Base-by-base conservation (phyloP, 2,329 filamentous ascomycete genomes). In the Xylariaceae sp. region DNA sequence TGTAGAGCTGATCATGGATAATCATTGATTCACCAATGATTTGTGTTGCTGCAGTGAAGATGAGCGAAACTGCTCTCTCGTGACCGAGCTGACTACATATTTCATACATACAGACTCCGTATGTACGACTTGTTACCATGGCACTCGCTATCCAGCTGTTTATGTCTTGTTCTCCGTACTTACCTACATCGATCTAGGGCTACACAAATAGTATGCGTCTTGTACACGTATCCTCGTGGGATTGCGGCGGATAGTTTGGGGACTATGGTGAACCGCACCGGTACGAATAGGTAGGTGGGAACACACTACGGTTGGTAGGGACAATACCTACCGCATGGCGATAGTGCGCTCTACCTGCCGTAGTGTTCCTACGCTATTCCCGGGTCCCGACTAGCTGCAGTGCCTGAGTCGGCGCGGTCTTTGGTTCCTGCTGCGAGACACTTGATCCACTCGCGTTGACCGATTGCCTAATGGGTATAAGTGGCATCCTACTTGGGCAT, bases 361-460 rank as follows among this genome's bases (percentile, higher is more conserved):
- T 18, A 17, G 11, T 18, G 17, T n/a, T 4, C 10, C 10, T 51
- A 51, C 30, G 11, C 49, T 23, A 51, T 15, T 7, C 11, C 49
- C 23, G 49, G 48, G 47, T 9, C 23, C 49, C 34, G 49, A 51
- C 49, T 51, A 51, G 30, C 7, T 30, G 18, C 5, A 6, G 13
- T n/a, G 42, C 42, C 42, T 45, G 13, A 8, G 49, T 35, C 49
- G 49, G 50, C 48, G 50, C 44, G 48, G 52, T 55, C 50, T 53
- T 44, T 56, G 63, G 62, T 65, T 67, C 57, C 65, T 64, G 62
- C 66, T 70, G 64, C 67, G 67, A 61, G 66, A 51, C 61, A 48
- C 30, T 49, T 58, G 53, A 64, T 67, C 67, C 65, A 70, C 64
- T 62, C 30, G 57, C 37, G 58, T 61, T 56, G 69, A 71, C 69